Base-by-base conservation (phyloP, 208 protist species). In the Acanthamoeba lugdunensis region DNA sequence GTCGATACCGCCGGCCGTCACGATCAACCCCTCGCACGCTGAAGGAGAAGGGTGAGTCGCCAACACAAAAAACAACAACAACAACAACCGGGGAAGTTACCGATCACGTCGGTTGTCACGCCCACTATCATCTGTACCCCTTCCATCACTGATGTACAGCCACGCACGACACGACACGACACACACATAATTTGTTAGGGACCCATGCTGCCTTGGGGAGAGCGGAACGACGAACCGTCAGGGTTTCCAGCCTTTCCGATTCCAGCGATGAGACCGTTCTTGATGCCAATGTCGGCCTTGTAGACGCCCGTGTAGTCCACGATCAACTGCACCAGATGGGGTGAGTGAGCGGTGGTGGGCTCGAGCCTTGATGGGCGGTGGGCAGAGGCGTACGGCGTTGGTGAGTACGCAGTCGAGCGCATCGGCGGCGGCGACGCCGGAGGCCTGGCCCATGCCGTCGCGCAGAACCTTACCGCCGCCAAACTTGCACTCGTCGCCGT, bases 201-300 rank as follows among this genome's bases (percentile, higher is more conserved):
- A 33, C 33, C 33, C 33, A 33, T 33, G 33, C 33, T 33, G 33
- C 33, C 33, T 33, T 33, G 33, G 33, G 33, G 33, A 33, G 33
- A 33, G 33, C 33, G 33, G 33, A 33, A 33, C 33, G 25, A 45
- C 21, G 18, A 21, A 94, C 77, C 84, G 61, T 95, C 95, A 11
- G 95, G 95, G 56, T 96, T 96, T 73, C 95, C 95, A 33, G 95
- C 95, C 92, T 96, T 96, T 84, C 95, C 95, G 90, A 96, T 94
- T 30, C 87, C 94, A 25, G 85, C 94, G 58, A 96, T 96, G 14
- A 77, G n/a, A 50, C 88, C 65, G 21, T 37, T 58, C 61, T 94
- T 94, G 73, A 96, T 93, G 23, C 95, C 95, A 30, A 96, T 95
- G 87, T 96, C 95, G 7, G 94, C 95, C 89, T 96, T 96, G 81